Base-by-base conservation (phyloP, 148 eudicot genomes). In the Amaranthus palmeri region DNA sequence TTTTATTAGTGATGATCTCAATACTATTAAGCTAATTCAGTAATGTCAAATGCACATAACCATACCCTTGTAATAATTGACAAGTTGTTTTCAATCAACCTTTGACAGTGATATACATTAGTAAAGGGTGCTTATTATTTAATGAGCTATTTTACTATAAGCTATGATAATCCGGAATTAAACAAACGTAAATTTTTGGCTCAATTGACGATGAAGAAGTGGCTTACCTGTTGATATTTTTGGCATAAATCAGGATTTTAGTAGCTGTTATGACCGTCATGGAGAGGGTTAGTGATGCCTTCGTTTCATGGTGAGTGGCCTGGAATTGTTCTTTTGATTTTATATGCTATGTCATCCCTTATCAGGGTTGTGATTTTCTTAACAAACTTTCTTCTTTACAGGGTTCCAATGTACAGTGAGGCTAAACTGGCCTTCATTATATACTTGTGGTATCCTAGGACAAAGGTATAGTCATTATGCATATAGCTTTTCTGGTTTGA, bases 341-440 rank as follows among this genome's bases (percentile, higher is more conserved):
- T 18, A 18, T 65, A 17, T 52, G 36, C 36, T 59, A 14, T 71
- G 65, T 69, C 7, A 51, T 51, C 18, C 8, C 41, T 54, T 56
- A 57, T 47, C 52, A 67, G 57, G 59, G 40, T 69, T 67, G 50
- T 45, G 50, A 69, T 63, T 46, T 15, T 51, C 36, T 71, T 42
- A 2, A 36, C 65, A 25, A 50, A 13, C 44, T 48, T 76, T 18
- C 68, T 46, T 55, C 66, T 61, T 76, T 83, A 67, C 75, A 95
- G 99, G 99, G 77, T 95, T 71, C 99, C 99, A 11, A 88, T 95
- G 97, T 95, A 95, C 76, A 80, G 92, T 74, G 99, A 95, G 89
- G 97, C 97, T 58, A 95, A 95, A 80, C 72, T 95, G 89, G 93
- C 92, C 25, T 91, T 91, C 85, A 81, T 81, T 57, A 81, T 95